phyloP scores from a whole-genome alignment of 2,329 filamentous ascomycete species.

The Clarireedia homoeocarpa region DNA sequence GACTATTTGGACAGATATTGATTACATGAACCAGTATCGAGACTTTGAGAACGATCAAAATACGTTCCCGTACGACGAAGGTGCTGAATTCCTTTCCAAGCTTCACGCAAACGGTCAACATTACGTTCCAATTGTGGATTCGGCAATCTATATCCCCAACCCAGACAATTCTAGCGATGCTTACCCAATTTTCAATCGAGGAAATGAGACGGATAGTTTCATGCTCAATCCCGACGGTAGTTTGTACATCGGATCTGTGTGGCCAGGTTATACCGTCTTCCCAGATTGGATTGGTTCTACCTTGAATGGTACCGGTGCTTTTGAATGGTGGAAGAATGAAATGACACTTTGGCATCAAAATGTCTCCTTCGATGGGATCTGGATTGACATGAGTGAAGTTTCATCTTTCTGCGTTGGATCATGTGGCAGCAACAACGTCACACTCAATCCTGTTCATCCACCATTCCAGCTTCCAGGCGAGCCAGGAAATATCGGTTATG shows the following conservation, averaged over 20 bases:
- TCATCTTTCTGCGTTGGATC: slow-evolving; percentile 62
- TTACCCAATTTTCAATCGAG: slow-evolving; percentile 54
- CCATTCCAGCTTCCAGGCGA: slow-evolving; percentile 59
- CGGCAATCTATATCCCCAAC: slow-evolving; percentile 62
- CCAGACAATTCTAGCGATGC: slow-evolving; percentile 59
- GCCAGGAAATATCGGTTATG: slow-evolving; percentile 47
- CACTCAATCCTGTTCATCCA: slow-evolving; percentile 61
- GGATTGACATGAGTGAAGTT: slow-evolving; percentile 54
- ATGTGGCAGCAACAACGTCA: slow-evolving; percentile 58
- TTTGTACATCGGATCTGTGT: slow-evolving; percentile 55
- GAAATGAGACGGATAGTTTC: slow-evolving; percentile 45
- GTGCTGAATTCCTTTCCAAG: slow-evolving; percentile 50
- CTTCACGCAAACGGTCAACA: slow-evolving; percentile 59
- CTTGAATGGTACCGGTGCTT: slow-evolving; percentile 53
- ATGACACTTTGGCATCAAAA: slow-evolving; percentile 48
- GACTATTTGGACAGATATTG: slow-evolving; percentile 62
- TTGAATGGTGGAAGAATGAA: slow-evolving; percentile 61
- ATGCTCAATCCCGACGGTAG: slow-evolving; percentile 52
- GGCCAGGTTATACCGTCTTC: slow-evolving; percentile 63
- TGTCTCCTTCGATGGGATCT: slow-evolving; percentile 44
- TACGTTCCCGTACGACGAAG: slow-evolving; percentile 48
- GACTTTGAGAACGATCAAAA: slow-evolving; percentile 55
- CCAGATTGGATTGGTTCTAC: slow-evolving; percentile 62
- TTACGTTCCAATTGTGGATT: slow-evolving; percentile 61
- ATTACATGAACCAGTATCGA: slow-evolving; percentile 57